Conservation (phyloP, 345 rosid species). For the Jatropha curcas region DNA sequence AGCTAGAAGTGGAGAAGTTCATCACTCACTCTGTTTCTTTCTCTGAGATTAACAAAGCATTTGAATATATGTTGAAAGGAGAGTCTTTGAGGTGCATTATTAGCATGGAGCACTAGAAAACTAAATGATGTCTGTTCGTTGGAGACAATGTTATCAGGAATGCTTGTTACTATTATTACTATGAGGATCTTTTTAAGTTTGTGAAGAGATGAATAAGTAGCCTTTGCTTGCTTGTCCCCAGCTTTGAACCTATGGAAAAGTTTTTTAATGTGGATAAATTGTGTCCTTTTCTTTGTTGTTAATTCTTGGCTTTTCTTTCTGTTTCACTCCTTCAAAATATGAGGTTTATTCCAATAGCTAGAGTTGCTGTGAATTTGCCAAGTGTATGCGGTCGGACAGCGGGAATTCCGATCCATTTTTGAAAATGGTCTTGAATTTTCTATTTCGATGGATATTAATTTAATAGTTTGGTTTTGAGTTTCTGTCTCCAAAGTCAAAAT, state of each 20-base stretch:
- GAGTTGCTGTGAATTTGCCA: background rate
- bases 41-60: conserved; percentile 52
- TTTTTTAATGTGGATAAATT: too few species aligned
- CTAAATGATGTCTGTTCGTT: background rate
- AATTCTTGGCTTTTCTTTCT: background rate
- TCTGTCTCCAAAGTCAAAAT: too few species aligned
- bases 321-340: background rate
- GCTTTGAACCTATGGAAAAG: background rate
- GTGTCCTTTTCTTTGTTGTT: background rate
- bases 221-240: background rate
- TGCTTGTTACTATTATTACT: too few species aligned
- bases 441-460: too few species aligned
- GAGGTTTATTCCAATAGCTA: background rate
- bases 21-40: conserved; percentile 43
- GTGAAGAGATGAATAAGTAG: background rate
- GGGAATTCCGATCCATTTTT: too few species aligned
- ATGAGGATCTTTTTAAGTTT: background rate
- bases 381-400: too few species aligned
- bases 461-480: too few species aligned
- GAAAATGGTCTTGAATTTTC: too few species aligned
- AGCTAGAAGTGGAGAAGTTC: conserved; percentile 52
- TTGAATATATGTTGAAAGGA: conserved; percentile 45
- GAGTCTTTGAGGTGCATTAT: conserved; percentile 54
- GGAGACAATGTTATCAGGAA: background rate
- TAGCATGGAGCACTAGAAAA: conserved; percentile 30